A percentile compares a stretch with the other conserved stretches of the same genome.
phyloP scores from a whole-genome alignment of 2,329 filamentous ascomycete genomes.

The Phoma sp. region DNA sequence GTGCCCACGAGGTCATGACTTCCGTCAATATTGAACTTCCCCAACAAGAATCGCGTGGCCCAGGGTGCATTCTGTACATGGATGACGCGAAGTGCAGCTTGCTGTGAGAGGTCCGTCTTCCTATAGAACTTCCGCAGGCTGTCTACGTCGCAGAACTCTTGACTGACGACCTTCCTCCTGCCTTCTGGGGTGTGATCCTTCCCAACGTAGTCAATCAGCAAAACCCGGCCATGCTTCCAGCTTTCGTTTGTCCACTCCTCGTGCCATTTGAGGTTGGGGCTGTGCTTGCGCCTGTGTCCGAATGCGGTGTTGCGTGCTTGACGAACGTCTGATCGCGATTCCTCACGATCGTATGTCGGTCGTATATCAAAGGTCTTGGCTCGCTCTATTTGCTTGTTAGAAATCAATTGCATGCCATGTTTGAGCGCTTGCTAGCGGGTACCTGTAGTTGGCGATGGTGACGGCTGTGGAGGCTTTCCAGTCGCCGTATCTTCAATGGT shows the following conservation, averaged over 20 bases:
- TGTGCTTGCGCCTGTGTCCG: conserved; percentile 41
- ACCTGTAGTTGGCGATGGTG: conserved; percentile 32
- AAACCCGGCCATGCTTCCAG: conserved; percentile 54
- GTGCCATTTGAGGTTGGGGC: conserved; percentile 48
- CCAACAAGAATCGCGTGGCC: conserved; percentile 58
- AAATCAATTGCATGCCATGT: no score
- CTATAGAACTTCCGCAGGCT: conserved; percentile 56
- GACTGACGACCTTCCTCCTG: conserved; percentile 55
- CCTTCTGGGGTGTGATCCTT: conserved; percentile 48
- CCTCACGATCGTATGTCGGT: conserved; percentile 18
- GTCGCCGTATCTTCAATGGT: conserved; percentile 45
- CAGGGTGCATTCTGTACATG: conserved; percentile 63
- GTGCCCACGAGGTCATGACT: conserved; percentile 58
- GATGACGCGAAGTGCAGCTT: conserved; percentile 50
- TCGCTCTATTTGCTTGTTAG: conserved; percentile 19
- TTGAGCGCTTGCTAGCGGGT: no score
- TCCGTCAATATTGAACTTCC: conserved; percentile 62
- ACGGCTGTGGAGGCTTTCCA: conserved; percentile 30
- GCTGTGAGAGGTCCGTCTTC: conserved; percentile 43
- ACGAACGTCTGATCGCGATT: conserved; percentile 17
- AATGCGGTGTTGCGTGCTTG: conserved; percentile 31
- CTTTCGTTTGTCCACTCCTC: conserved; percentile 46
- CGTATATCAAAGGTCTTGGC: conserved; percentile 24
- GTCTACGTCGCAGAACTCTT: conserved; percentile 57
- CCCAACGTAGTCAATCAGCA: conserved; percentile 60